Conservation (phyloP, 371 early-diverging fungal genomes). For the Entomophthora muscae region DNA sequence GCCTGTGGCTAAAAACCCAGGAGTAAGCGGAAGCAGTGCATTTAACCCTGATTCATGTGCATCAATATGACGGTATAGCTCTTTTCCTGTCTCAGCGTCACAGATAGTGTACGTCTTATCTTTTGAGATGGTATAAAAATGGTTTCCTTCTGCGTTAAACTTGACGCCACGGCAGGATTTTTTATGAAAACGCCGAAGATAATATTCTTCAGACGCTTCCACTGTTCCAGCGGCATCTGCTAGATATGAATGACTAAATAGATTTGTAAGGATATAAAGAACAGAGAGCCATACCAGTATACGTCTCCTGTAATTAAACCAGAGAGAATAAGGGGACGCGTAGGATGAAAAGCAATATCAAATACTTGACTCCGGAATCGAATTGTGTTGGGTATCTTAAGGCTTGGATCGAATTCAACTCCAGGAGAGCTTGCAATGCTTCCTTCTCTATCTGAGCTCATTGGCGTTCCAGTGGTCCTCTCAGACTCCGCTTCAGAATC, state of each 20-base stretch:
- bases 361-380: slow-evolving; percentile 30
- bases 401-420: neutral
- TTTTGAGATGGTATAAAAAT: neutral
- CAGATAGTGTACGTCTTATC: neutral
- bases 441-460: neutral
- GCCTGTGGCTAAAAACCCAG: slow-evolving; percentile 3
- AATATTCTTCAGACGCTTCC: neutral
- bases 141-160: neutral
- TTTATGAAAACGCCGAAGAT: neutral
- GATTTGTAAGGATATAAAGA: neutral
- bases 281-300: slow-evolving; percentile 27
- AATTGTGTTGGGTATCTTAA: slow-evolving; percentile 1
- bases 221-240: neutral
- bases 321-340: slow-evolving; percentile 40
- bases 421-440: neutral
- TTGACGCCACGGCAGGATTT: neutral
- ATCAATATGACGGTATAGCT: neutral
- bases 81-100: neutral
- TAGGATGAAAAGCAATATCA: slow-evolving; percentile 57
- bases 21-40: neutral
- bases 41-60: neutral
- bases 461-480: neutral
- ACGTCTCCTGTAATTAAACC: slow-evolving; percentile 63
- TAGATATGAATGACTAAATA: neutral
- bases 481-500: neutral